Percentiles rank a stretch among this genome's conserved stretches.
Conservation (phyloP, 768 basidiomycete genomes). For the Fomitopsis serialis region DNA sequence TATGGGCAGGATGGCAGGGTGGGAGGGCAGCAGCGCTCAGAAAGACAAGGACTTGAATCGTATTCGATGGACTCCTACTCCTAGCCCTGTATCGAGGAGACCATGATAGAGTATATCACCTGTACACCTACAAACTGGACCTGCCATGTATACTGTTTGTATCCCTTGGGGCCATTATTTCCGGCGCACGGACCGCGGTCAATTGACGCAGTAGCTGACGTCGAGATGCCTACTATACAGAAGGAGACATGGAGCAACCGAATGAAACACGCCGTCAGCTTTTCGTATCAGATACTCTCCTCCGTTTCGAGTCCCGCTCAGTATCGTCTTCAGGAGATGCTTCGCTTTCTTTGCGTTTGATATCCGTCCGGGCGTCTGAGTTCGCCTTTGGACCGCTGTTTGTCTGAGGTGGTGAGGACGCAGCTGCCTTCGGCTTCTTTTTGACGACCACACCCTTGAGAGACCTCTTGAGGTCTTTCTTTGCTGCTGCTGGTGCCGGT, state of each 20-base stretch:
- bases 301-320: constrained; percentile 50
- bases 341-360: constrained; percentile 10
- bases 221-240: no score
- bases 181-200: no score
- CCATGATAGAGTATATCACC: not conserved
- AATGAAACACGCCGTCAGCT: not conserved
- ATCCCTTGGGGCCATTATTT: no score
- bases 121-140: no score
- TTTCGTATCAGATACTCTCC: constrained; percentile 39
- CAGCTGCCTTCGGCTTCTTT: constrained; percentile 50
- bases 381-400: constrained; percentile 7
- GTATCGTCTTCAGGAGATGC: constrained; percentile 16
- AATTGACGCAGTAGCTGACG: no score
- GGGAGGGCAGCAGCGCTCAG: constrained; percentile 40
- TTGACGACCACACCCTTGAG: constrained; percentile 81
- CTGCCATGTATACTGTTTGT: no score
- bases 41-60: constrained; percentile 60
- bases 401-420: constrained; percentile 4
- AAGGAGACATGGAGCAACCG: no score
- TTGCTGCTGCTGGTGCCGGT: constrained; percentile 27
- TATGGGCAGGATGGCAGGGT: constrained; percentile 52
- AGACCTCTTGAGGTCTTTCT: constrained; percentile 61
- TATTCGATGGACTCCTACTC: constrained; percentile 80
- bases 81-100: constrained; percentile 37
- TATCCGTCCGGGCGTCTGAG: constrained; percentile 6